These are phyloP conservation scores for Salinomyces thailandicus DNA, from an alignment of 2,329 filamentous ascomycete genomes.

Conservation along the genomic window DNA sequence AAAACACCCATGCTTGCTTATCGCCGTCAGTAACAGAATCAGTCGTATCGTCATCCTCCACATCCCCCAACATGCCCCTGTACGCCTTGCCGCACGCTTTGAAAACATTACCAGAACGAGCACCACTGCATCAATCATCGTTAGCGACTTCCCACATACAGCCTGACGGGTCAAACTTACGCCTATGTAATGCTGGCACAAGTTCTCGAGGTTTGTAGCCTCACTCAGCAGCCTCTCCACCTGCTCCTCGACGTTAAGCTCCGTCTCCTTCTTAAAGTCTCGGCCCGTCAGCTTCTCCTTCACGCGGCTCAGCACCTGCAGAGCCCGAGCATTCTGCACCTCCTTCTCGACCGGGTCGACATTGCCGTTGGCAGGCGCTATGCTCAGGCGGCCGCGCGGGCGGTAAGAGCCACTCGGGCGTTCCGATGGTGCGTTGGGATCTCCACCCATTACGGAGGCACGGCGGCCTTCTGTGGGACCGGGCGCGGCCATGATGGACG, in stretches of 20 bases:
- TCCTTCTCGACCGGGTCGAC: slow-evolving; percentile 45
- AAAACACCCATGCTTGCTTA: neutral
- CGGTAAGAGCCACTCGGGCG: slow-evolving; percentile 22
- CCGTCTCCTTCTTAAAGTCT: slow-evolving; percentile 79
- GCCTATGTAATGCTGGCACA: slow-evolving; percentile 97
- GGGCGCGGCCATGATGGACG: slow-evolving; percentile 44
- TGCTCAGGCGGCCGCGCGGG: slow-evolving; percentile 19
- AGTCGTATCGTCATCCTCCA: neutral
- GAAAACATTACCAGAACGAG: neutral
- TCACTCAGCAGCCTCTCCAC: slow-evolving; percentile 92
- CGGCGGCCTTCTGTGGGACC: slow-evolving; percentile 18
- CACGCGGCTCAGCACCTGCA: slow-evolving; percentile 84
- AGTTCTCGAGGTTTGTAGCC: slow-evolving; percentile 91
- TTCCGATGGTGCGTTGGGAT: slow-evolving; percentile 16
- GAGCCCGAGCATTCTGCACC: slow-evolving; percentile 81
- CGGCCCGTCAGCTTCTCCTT: slow-evolving; percentile 91
- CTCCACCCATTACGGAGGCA: slow-evolving; percentile 23
- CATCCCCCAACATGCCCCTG: neutral
- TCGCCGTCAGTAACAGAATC: neutral
- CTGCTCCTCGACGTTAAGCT: slow-evolving; percentile 75
- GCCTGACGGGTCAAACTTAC: neutral
- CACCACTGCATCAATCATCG: neutral
- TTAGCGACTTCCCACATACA: neutral
- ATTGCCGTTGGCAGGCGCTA: slow-evolving; percentile 21
- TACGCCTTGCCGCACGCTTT: neutral